phyloP scores from a whole-genome alignment of 2,329 filamentous ascomycete genomes.

The Aspergillus sp. region DNA sequence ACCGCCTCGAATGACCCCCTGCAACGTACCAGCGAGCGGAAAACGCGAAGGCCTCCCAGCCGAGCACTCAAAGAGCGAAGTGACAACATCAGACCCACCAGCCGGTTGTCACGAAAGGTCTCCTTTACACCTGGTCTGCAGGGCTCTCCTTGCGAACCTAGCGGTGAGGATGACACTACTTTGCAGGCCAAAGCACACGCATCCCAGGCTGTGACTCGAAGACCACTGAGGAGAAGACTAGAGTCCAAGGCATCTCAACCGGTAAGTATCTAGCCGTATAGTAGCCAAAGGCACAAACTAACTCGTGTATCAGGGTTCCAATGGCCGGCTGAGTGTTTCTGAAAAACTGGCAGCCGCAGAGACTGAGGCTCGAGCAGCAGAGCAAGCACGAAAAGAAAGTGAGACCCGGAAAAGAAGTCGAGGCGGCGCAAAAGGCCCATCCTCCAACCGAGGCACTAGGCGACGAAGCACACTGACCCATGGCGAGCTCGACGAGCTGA shows the following conservation, averaged over 20 bases:
- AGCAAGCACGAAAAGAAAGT: constrained; percentile 26
- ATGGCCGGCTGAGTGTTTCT: constrained; percentile 27
- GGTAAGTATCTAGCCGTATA: constrained; percentile 16
- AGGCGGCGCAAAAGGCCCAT: constrained; percentile 14
- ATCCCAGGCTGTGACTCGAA: constrained; percentile 24
- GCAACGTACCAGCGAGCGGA: constrained; percentile 3
- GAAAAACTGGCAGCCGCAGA: constrained; percentile 42
- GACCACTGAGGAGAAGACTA: constrained; percentile 19
- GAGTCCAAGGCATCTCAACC: constrained; percentile 24
- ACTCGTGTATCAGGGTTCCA: constrained; percentile 10
- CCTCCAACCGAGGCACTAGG: constrained; percentile 20
- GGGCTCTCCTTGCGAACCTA: constrained; percentile 20
- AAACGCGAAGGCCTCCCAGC: constrained; percentile 13
- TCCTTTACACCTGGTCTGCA: constrained; percentile 31
- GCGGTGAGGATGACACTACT: constrained; percentile 28
- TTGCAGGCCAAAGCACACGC: constrained; percentile 29
- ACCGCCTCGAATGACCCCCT: constrained; percentile 3
- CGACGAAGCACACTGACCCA: constrained; percentile 42
- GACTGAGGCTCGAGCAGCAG: constrained; percentile 37
- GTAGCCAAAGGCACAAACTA: constrained; percentile 1
- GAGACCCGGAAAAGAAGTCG: constrained; percentile 33
- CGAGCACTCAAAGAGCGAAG: constrained; percentile 32
- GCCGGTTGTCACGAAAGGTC: constrained; percentile 30
- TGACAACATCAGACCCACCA: constrained; percentile 27
- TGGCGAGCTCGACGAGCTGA: constrained; percentile 39